Conservation (phyloP, 495 filamentous ascomycete genomes). For the Cercophora samala region DNA sequence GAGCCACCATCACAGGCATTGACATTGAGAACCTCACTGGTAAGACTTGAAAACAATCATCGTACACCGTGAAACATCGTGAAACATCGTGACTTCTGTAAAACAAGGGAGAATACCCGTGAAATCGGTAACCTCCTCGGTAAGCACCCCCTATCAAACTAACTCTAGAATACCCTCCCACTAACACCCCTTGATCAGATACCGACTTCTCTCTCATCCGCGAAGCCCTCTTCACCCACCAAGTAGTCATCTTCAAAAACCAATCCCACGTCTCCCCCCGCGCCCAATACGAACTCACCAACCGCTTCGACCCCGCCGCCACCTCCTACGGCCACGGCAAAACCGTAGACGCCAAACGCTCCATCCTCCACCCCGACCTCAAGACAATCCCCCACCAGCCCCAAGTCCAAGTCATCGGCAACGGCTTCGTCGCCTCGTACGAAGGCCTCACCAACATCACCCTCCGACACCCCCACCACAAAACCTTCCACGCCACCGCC, state of each 20-base stretch:
- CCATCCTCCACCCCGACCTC: constrained; percentile 70
- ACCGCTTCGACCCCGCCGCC: constrained; percentile 63
- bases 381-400: constrained; percentile 77
- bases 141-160: constrained; percentile 32
- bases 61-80: constrained; percentile 8
- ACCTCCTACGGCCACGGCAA: constrained; percentile 69
- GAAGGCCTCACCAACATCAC: constrained; percentile 64
- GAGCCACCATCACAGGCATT: constrained; percentile 52
- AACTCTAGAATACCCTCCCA: neutral
- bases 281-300: constrained; percentile 68
- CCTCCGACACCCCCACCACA: constrained; percentile 70
- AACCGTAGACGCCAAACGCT: constrained; percentile 61
- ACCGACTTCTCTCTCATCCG: constrained; percentile 57
- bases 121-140: constrained; percentile 54
- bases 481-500: constrained; percentile 63
- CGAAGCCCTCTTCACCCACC: constrained; percentile 57
- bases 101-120: constrained; percentile 50
- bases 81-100: constrained; percentile 18
- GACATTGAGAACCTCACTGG: constrained; percentile 59
- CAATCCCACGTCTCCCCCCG: constrained; percentile 58
- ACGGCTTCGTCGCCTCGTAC: constrained; percentile 61
- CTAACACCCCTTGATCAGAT: constrained; percentile 38
- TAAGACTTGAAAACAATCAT: constrained; percentile 30
- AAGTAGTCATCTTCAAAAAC: constrained; percentile 66
- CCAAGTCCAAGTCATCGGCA: constrained; percentile 75